Base-by-base conservation (phyloP, 2,329 filamentous ascomycete genomes). In the Sporothrix variecibatus region DNA sequence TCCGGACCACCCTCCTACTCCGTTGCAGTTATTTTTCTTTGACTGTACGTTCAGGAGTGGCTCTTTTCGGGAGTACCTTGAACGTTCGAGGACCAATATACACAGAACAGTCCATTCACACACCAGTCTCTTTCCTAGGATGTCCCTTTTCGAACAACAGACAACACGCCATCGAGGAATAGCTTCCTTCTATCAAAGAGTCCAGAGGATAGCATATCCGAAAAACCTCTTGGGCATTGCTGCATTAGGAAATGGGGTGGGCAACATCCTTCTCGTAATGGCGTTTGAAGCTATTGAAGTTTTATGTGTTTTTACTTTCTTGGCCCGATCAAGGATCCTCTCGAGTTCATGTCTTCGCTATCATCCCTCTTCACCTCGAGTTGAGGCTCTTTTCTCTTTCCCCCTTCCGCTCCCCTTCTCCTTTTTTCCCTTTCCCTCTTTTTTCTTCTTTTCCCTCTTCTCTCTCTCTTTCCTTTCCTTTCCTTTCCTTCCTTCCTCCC, bases 231-330 rank as follows among this genome's bases (percentile, higher is more conserved):
- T 69, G 28, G 46, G 46, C 28, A 9, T 9, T n/a, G 28, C 67
- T 56, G 67, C 67, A 69, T 38, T 26, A 69, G 67, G 67, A 53
- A 69, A 69, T 12, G 46, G 28, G 43, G 51, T 56, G n/a, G 17
- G 11, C 65, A 51, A 15, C 17, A 8, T 28, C 51, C 51, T 56
- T 28, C 8, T 12, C 28, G 23, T 15, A 17, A 20, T 53, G 67
- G 67, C 67, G 28, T 40, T 5, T 56, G 67, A 56, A 69, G 67
- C 67, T 69, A 69, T 53, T 69, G 67, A 49, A 51, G 46, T 17
- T 43, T 12, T 51, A 3, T 64, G 8, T 17, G 8, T 56, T 56
- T 28, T 56, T 20, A 12, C 43, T 49, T 64, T 6, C 31, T 65
- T 46, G 34, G 62, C 38, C 43, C n/a, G 11, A 28, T 17, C 62